Evolutionary conservation across 208 protist species (phyloP).

Genomic region (Leishmania gerbilli): DNA sequence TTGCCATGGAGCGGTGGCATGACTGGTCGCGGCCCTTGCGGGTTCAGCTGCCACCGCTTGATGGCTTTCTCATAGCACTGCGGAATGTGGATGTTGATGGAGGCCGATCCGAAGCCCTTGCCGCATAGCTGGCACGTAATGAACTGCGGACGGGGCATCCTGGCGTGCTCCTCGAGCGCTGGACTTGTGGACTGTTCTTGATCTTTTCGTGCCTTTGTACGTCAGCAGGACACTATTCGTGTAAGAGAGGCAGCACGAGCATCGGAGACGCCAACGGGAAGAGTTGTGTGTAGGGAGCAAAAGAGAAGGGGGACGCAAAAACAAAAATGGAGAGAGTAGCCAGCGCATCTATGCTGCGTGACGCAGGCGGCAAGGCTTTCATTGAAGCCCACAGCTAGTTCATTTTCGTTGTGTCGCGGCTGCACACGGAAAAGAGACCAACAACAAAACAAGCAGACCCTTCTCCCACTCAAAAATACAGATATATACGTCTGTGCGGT

Average conservation of each 20-base stretch:
- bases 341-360: not conserved
- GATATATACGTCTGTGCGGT: not conserved
- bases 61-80: conserved; percentile 91
- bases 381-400: not conserved
- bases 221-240: not conserved
- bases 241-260: not conserved
- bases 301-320: not conserved
- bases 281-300: not conserved
- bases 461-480: not conserved
- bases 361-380: not conserved
- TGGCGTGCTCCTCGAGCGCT: not conserved
- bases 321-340: not conserved
- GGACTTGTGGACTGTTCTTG: not conserved
- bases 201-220: not conserved
- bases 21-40: conserved; percentile 71
- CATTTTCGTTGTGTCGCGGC: not conserved
- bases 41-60: conserved; percentile 81
- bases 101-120: conserved; percentile 80
- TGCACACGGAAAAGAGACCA: not conserved
- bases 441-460: not conserved
- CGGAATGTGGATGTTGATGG: conserved; percentile 86
- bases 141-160: conserved; percentile 77
- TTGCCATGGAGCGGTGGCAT: conserved; percentile 52
- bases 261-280: not conserved
- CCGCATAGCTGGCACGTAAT: conserved; percentile 80